Evolutionary conservation across 2,329 filamentous ascomycete species (phyloP), one percentile per base, ranked within the genome.

Genomic region (Xylaria multiplex): DNA sequence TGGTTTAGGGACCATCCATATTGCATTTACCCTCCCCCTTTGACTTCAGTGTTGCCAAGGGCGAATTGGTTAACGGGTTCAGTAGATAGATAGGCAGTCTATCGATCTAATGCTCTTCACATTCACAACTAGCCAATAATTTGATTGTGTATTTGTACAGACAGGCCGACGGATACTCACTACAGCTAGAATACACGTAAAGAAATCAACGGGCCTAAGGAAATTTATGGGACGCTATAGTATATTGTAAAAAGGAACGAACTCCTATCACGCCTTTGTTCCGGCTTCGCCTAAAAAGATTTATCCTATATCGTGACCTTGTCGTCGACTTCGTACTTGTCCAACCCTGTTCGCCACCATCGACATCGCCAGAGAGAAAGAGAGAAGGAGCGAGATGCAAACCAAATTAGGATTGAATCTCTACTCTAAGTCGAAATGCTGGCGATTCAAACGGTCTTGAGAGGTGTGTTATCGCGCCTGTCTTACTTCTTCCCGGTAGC

Each of bases 401-500:
- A 49, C 59, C 19, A 16, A 52, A 48, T 19, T 9, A 7, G 37
- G 14, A 13, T 50, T n/a, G 19, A 43, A 27, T 54, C 35, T 37
- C 19, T 43, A 27, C 48, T 22, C 40, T 22, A 22, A 45, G 13
- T 61, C 53, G 30, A 50, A 61, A 48, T 52, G 42, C 43, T 13
- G 27, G 49, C 22, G 43, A 27, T 42, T 60, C 54, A 30, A 43
- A 30, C 13, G 19, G 32, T 32, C 19, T 52, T 35, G 46, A 42
- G 46, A 42, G 42, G 56, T 6, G 60, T 54, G 42, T 8, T 46
- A 24, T 56, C 43, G 48, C 27, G 32, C 40, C 16, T 35, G 46
- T 32, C 59, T 53, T 43, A 69, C 50, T 75, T 70, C 55, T 75
- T 78, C 65, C 72, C 79, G 16, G 70, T 73, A 3, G 19, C 59